Evolutionary conservation across 768 basidiomycete species (phyloP), one percentile per base, ranked within the genome.

Genomic region (Plicaturopsis crispa): DNA sequence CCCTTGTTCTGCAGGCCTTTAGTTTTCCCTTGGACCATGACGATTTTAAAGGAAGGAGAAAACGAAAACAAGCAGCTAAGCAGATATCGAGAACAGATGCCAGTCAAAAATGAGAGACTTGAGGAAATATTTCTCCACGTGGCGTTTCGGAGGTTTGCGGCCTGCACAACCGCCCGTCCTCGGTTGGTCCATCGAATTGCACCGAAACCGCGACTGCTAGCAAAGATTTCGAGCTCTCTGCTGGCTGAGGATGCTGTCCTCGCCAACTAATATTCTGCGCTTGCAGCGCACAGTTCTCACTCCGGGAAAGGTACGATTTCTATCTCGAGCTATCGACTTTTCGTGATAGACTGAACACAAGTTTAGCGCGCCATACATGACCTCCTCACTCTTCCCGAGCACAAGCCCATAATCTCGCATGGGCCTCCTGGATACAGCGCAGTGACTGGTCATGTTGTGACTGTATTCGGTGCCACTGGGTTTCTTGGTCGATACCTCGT

Each of bases 381-480:
- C 67, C 57, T 86, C 28, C 65, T 72, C 43, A 72, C 72, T 11
- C 64, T 82, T 28, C 78, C 81, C 33, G 56, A 53, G 24, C 55
- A 56, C 41, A 80, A 80, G 49, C 80, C 88, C 26, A 66, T 88
- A 47, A 68, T 93, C 51, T 73, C 80, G 4, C 67, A 77, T 47
- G 93, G 92, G 14, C 73, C 79, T 37, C 80, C 82, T 37, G 92
- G 84, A 44, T 87, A 90, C 54, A 87, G 85, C 53, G 83, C 89
- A 3, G 81, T 84, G 42, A 81, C 84, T 30, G 96, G 94, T 3
- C 92, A 93, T 62, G 76, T 83, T 24, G 94, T 84, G 30, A 99
- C 96, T 12, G 93, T 98, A 35, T 98, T 99, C 70, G 96, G 96
- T 17, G 86, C 83, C 56, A 96, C 93, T 3, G 89, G 93, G 4